phyloP scores from a whole-genome alignment of 345 rosid genomes.

The Capsella bursapastoris region DNA sequence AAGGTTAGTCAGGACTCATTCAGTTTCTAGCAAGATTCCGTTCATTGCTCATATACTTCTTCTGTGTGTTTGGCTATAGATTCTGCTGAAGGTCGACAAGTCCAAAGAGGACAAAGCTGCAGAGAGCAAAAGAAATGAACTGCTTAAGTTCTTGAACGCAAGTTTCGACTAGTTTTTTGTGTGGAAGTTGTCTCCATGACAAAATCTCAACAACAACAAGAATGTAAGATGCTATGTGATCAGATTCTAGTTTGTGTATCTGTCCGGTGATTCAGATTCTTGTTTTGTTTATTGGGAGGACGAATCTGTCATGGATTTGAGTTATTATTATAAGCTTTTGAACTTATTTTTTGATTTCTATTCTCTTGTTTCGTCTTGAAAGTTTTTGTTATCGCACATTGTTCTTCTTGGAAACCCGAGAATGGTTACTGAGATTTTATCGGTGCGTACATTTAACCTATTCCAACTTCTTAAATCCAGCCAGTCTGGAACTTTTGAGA shows the following conservation, averaged over 20 bases:
- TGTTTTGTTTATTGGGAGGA: slow-evolving; percentile 20
- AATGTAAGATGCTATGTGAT: slow-evolving; percentile 29
- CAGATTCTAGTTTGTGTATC: slow-evolving; percentile 33
- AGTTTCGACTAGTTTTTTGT: slow-evolving; percentile 74
- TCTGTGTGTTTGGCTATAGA: slow-evolving; percentile 50
- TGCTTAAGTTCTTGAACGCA: slow-evolving; percentile 95
- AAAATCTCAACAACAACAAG: slow-evolving; percentile 17
- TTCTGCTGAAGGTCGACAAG: slow-evolving; percentile 87
- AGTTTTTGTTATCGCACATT: slow-evolving; percentile 31
- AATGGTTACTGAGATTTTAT: slow-evolving; percentile 52
- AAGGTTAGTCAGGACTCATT: slow-evolving; percentile 53
- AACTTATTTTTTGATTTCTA: neutral
- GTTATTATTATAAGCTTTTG: slow-evolving; percentile 4
- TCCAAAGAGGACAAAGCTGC: slow-evolving; percentile 95
- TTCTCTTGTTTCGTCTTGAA: neutral
- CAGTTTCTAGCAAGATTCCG: neutral
- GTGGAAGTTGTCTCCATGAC: neutral
- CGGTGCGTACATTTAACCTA: slow-evolving; percentile 47
- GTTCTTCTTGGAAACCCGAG: slow-evolving; percentile 52
- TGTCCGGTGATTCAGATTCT: slow-evolving; percentile 19
- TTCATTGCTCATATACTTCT: slow-evolving; percentile 3
- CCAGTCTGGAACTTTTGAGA: slow-evolving; percentile 12
- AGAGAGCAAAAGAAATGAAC: slow-evolving; percentile 83
- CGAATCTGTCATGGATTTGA: slow-evolving; percentile 15
- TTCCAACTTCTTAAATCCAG: slow-evolving; percentile 18